Evolutionary conservation across 2,329 filamentous ascomycete genomes (phyloP), one percentile per base, ranked within the genome.

Genomic region (Cladosporium sp.): DNA sequence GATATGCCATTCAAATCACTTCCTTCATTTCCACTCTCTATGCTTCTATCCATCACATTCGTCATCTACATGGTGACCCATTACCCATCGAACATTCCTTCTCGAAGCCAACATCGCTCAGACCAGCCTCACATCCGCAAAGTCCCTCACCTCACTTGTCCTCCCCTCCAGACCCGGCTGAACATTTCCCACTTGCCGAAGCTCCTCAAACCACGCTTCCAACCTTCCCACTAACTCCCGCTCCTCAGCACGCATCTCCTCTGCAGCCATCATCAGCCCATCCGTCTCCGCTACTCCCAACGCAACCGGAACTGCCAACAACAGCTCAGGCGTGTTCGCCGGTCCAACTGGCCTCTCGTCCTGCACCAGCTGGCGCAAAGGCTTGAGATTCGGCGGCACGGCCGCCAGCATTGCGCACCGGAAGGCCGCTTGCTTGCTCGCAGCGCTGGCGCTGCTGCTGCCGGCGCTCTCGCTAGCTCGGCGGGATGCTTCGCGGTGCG

Each of bases 291-390:
- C 22, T 7, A 28, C 5, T 7, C 22, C 22, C 22, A 28, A 28
- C 5, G 22, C 22, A 28, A 28, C 22, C 22, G 22, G 22, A 5
- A 7, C 22, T 7, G 22, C 22, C 4, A 28, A 28, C 22, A 28
- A 46, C 1, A 53, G 42, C 22, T 53, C 48, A 1, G 62, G 57
- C n/a, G 56, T 57, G 22, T 59, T 61, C 14, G 56, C 54, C 2
- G 61, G 62, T 10, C 51, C 54, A 18, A 49, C 42, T 4, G 59
- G 61, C 13, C 54, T 57, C 33, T 62, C 58, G 42, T 61, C 57
- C 28, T 61, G 40, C 1, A 51, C 49, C 43, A 59, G 35, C 42
- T 60, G 57, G 8, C 35, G 43, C 33, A 19, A n/a, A 33, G 46
- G 48, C 1, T 31, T 40, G 9, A 37, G 9, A 37, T 50, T 37